Conservation (phyloP, 495 filamentous ascomycete species). For the Penicillium tannophilum region DNA sequence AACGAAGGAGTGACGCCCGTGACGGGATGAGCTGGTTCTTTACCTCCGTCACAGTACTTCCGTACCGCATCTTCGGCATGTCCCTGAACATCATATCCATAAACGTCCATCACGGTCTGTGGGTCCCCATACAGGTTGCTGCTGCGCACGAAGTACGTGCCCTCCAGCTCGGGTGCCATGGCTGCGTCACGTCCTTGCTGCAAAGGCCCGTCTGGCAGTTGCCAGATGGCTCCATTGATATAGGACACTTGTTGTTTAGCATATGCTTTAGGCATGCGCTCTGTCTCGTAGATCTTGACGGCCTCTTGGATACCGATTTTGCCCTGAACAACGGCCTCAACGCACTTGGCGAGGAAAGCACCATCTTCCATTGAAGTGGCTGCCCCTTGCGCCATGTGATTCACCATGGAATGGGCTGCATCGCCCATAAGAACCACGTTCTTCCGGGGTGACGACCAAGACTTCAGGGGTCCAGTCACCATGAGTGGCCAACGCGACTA, state of each 20-base stretch:
- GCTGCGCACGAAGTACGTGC: conserved; percentile 28
- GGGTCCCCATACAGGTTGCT: conserved; percentile 47
- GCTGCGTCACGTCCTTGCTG: conserved; percentile 38
- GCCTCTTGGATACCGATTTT: conserved; percentile 24
- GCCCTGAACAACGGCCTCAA: conserved; percentile 21
- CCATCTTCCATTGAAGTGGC: conserved; percentile 44
- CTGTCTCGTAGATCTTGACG: conserved; percentile 24
- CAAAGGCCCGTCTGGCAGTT: conserved; percentile 42
- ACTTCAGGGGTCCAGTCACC: conserved; percentile 27
- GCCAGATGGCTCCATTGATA: conserved; percentile 38
- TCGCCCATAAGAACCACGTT: conserved; percentile 44
- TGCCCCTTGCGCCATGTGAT: conserved; percentile 45
- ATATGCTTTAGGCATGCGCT: conserved; percentile 32
- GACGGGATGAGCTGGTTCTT: not conserved
- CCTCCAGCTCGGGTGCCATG: conserved; percentile 32
- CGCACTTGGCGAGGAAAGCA: conserved; percentile 24
- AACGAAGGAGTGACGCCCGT: conserved; percentile 3
- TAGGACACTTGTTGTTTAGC: conserved; percentile 33
- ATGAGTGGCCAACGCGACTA: conserved; percentile 37
- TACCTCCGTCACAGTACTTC: not conserved
- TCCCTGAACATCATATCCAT: conserved; percentile 27
- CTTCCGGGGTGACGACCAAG: conserved; percentile 36
- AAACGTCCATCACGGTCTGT: conserved; percentile 32
- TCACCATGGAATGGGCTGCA: conserved; percentile 52
- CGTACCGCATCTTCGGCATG: conserved; percentile 13